Percentiles rank a stretch among this genome's conserved stretches.
phyloP scores from a whole-genome alignment of 1,284 basidiomycete genomes.

The Vanrija humicola region DNA sequence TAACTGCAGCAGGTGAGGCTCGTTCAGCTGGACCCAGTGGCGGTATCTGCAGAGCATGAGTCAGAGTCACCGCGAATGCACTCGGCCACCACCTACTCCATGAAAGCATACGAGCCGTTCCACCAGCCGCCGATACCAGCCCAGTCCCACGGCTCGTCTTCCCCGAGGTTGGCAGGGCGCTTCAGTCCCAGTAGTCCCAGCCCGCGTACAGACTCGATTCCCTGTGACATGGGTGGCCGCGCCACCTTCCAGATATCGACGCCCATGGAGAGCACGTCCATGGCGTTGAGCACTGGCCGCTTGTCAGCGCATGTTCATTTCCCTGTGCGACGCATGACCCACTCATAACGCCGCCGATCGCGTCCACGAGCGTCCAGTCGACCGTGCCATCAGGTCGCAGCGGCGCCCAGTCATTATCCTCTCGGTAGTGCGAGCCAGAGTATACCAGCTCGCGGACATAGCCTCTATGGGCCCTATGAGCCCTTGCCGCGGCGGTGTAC shows the following conservation, averaged over 20 bases:
- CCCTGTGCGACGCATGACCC: slow-evolving; percentile 6
- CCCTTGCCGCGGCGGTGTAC: slow-evolving; percentile 5
- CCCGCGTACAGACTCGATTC: slow-evolving; percentile 29
- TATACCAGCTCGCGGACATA: slow-evolving; percentile 36
- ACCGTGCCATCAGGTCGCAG: slow-evolving; percentile 34
- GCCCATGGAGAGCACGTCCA: slow-evolving; percentile 24
- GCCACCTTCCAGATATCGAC: slow-evolving; percentile 31
- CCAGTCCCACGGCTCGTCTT: slow-evolving; percentile 39
- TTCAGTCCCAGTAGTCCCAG: slow-evolving; percentile 25
- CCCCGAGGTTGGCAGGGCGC: slow-evolving; percentile 19
- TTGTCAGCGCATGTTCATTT: not conserved
- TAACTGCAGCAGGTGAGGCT: slow-evolving; percentile 22
- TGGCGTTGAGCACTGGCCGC: slow-evolving; percentile 31
- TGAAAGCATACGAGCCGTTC: slow-evolving; percentile 44
- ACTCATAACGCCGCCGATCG: slow-evolving; percentile 43
- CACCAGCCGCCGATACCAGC: slow-evolving; percentile 36
- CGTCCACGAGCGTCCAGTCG: slow-evolving; percentile 39
- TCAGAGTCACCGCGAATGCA: not conserved
- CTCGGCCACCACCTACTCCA: slow-evolving; percentile 30
- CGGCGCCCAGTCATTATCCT: slow-evolving; percentile 38
- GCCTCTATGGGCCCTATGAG: slow-evolving; percentile 21
- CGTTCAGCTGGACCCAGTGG: slow-evolving; percentile 42
- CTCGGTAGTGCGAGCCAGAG: slow-evolving; percentile 22
- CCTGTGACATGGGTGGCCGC: slow-evolving; percentile 23
- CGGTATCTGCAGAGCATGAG: slow-evolving; percentile 25